Base-by-base conservation (phyloP, 768 basidiomycete genomes). In the Leccinum olivaceopallidum region DNA sequence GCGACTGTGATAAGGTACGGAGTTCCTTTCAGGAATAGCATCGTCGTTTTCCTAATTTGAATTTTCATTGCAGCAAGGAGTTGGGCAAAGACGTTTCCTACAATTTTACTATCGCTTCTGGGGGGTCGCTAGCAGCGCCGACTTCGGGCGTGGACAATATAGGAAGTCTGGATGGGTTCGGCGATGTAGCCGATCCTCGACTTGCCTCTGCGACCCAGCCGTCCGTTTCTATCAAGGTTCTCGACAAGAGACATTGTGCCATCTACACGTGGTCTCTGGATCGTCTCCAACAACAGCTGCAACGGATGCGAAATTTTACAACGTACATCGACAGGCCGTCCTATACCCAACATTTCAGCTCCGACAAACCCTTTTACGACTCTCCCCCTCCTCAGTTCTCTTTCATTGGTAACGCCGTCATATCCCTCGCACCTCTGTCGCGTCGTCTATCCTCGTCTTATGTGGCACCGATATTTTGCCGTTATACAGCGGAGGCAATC, bases 401-500 rank as follows among this genome's bases (percentile, higher is more conserved):
- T 7, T 96, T 95, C 73, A 87, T 99, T 58, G 97, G 95, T 59
- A 90, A 92, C 67, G 89, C 92, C 1, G 76, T 91, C 32, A 79
- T 95, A 57, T 91, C 92, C 14, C 81, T 99, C 26, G 85, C 89
- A 0, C 87, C 94, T 2, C 80, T 98, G 51, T 87, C 85, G 13
- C 87, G 92, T 47, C 81, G 86, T 57, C 77, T 92, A 39, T 89
- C 92, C 3, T 90, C 87, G 1, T 81, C 83, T 3, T 86, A 85
- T n/a, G 84, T 81, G 0, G 85, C 92, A 16, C 94, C 95, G 1
- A 94, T 99, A 69, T 93, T 94, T 73, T 96, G 94, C 70, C 86
- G 91, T 34, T 96, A 95, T 69, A 97, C 95, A 1, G 84, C 93
- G 52, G 96, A 98, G 71, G 95, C 95, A 2, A 94, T 98, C 64